Base-by-base conservation (phyloP, 805 yeast genomes). In the Wickerhamiella sorbophila region DNA sequence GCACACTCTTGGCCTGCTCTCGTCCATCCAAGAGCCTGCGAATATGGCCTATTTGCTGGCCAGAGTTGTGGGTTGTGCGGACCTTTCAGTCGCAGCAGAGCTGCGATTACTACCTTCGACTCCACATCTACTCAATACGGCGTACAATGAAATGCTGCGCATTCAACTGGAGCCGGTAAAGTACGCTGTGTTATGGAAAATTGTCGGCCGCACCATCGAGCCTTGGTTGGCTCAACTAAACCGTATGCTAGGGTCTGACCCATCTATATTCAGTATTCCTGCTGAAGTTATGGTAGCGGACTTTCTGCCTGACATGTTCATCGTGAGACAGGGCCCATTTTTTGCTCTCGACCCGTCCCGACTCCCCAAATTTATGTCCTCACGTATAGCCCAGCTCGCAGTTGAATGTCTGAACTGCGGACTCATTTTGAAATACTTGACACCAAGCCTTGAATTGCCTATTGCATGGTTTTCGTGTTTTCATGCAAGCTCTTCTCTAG, bases 171-270 rank as follows among this genome's bases (percentile, higher is more conserved):
- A 16, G 16, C 33, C 38, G 2, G 21, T 27, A n/a, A 36, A 35
- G n/a, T 37, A 46, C 4, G 36, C 20, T 3, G 20, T 46, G 35
- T 21, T 44, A 4, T 49, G 52, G 54, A 14, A 38, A 12, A 29
- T 51, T 2, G 37, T 44, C 18, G 20, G 29, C n/a, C 33, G 48
- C 4, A 10, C 40, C 9, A 4, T 46, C 10, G 17, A 33, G 31
- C 52, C 52, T 2, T 52, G 54, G 54, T 31, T 50, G 3, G 38
- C 26, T 4, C 48, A 52, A 36, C 37, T 52, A 19, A 39, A 41
- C 15, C 41, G 42, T 6, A 50, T 41, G 22, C 17, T 43, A 5
- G 54, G 54, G 4, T 40, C 41, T 3, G 40, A 36, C 18, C 18
- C 36, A 3, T 24, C 17, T 16, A 12, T 36, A 6, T 15, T 5